These are phyloP conservation scores for Globisporangium solare DNA, from an alignment of 352 stramenopile genomes.

Conservation along the genomic window DNA sequence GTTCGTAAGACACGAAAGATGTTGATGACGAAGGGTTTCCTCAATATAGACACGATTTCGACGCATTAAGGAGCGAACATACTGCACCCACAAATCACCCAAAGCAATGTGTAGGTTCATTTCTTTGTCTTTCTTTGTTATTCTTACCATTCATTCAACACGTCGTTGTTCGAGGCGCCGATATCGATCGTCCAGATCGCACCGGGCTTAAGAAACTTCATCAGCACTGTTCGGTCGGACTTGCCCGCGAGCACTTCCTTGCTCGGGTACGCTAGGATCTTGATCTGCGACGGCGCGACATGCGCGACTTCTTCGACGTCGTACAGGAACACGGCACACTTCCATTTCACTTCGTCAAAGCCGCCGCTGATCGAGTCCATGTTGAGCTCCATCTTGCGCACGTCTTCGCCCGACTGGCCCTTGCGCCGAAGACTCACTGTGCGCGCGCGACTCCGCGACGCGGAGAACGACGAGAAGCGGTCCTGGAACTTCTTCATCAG, in stretches of 20 bases:
- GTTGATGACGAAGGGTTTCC: no score
- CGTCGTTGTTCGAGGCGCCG: conserved; percentile 56
- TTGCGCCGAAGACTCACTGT: conserved; percentile 63
- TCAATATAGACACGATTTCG: no score
- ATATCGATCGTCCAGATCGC: conserved; percentile 84
- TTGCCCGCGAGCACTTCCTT: conserved; percentile 64
- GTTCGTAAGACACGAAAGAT: neutral
- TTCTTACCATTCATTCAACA: conserved; percentile 53
- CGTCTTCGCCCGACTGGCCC: conserved; percentile 65
- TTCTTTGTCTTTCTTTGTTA: conserved; percentile 6
- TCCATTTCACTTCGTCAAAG: conserved; percentile 85
- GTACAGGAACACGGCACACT: conserved; percentile 79
- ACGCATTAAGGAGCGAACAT: neutral
- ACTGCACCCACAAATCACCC: neutral
- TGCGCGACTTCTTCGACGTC: conserved; percentile 77
- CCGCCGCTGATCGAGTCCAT: conserved; percentile 79
- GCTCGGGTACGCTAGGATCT: conserved; percentile 66
- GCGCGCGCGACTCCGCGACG: conserved; percentile 38
- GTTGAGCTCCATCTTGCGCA: conserved; percentile 73
- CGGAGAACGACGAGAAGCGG: conserved; percentile 57
- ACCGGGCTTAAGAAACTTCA: conserved; percentile 76
- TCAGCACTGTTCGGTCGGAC: conserved; percentile 53
- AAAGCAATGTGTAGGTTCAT: conserved; percentile 1
- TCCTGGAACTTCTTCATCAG: conserved; percentile 83
- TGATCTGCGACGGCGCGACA: conserved; percentile 75